These are phyloP conservation scores for Erodium moschatum DNA, from an alignment of 441 rosid genomes.

Conservation along the genomic window DNA sequence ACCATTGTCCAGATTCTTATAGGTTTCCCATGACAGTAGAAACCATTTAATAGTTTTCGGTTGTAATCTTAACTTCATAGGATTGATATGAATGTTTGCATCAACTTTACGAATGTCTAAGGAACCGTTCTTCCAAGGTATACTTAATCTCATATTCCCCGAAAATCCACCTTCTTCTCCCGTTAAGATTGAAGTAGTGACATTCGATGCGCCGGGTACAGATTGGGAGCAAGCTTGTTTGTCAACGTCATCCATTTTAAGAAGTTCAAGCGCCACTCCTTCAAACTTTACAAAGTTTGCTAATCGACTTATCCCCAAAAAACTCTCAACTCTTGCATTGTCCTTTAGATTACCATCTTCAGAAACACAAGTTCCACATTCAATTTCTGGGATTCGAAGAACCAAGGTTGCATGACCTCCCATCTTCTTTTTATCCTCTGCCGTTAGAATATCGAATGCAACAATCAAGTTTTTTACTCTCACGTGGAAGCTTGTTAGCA, in stretches of 20 bases:
- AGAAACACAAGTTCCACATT: conserved; percentile 70
- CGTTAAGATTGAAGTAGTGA: conserved; percentile 45
- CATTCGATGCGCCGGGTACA: conserved; percentile 29
- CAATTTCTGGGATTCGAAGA: conserved; percentile 58
- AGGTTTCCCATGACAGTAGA: conserved; percentile 49
- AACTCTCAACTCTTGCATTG: conserved; percentile 35
- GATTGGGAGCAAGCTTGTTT: conserved; percentile 27
- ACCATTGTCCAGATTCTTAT: conserved; percentile 31
- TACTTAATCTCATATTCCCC: conserved; percentile 74
- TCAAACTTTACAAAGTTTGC: conserved; percentile 66
- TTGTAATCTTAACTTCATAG: conserved; percentile 62
- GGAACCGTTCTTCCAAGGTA: conserved; percentile 94
- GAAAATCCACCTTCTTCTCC: conserved; percentile 75
- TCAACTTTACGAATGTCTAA: conserved; percentile 81
- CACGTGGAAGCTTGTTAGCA: conserved; percentile 73
- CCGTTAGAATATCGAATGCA: conserved; percentile 65
- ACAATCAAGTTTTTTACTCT: conserved; percentile 62
- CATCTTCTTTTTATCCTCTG: conserved; percentile 27
- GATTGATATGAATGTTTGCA: conserved; percentile 69
- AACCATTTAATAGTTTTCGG: conserved; percentile 69
- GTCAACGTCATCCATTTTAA: conserved; percentile 42
- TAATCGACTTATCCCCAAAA: conserved; percentile 65
- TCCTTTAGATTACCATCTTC: conserved; percentile 37
- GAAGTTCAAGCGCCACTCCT: conserved; percentile 77
- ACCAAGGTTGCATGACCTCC: conserved; percentile 45